A percentile compares a stretch with the other conserved stretches of the same genome.
Conservation (phyloP, 805 yeast genomes). For the Zygotorulaspora sp. region DNA sequence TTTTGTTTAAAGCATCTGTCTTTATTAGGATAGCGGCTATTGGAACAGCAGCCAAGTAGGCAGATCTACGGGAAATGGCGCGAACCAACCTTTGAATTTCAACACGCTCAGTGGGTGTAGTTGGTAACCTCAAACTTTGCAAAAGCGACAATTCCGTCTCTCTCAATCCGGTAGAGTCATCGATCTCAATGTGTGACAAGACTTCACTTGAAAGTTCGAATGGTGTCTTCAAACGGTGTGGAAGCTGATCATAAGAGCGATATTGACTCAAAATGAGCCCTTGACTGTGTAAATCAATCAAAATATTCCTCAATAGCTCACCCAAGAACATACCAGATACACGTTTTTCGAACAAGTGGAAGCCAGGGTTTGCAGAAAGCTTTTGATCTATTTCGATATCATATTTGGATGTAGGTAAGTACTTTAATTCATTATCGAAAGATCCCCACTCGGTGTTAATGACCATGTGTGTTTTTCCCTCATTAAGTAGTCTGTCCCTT, state of each 20-base stretch:
- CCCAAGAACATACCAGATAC: constrained; percentile 92
- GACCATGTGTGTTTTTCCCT: constrained; percentile 67
- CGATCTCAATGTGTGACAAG: constrained; percentile 82
- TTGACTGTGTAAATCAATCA: constrained; percentile 61
- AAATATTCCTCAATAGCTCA: constrained; percentile 71
- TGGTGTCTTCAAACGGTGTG: constrained; percentile 65
- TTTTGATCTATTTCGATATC: constrained; percentile 66
- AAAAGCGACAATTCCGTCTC: constrained; percentile 66
- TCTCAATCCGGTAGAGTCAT: constrained; percentile 66
- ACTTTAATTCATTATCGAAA: constrained; percentile 75
- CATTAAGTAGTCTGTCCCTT: constrained; percentile 36
- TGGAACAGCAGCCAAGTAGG: constrained; percentile 82
- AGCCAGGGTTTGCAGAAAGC: constrained; percentile 74
- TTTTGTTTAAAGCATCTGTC: constrained; percentile 56
- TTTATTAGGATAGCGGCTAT: constrained; percentile 72
- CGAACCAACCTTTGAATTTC: constrained; percentile 70
- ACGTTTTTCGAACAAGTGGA: constrained; percentile 89
- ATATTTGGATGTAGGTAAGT: constrained; percentile 73
- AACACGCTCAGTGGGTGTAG: constrained; percentile 64
- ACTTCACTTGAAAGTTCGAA: constrained; percentile 79
- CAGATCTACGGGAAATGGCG: constrained; percentile 85
- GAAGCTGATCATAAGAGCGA: constrained; percentile 37
- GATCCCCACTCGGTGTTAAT: constrained; percentile 98
- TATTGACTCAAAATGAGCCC: constrained; percentile 57
- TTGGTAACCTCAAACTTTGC: constrained; percentile 64